These are phyloP conservation scores for Clohesyomyces aquaticus DNA, from an alignment of 495 filamentous ascomycete genomes.

Conservation along the genomic window DNA sequence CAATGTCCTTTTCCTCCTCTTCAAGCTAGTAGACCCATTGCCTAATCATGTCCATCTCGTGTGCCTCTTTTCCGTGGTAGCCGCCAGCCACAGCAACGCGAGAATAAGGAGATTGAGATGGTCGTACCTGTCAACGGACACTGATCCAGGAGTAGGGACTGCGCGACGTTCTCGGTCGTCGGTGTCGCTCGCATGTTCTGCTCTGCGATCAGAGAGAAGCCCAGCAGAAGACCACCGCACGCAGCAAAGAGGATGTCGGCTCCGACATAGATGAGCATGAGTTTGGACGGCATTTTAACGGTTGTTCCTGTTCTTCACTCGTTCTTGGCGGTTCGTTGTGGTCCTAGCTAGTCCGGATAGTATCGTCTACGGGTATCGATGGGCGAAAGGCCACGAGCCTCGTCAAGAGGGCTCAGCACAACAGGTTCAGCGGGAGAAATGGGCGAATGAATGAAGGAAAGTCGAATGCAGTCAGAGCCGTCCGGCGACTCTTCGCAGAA, in stretches of 20 bases:
- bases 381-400: conserved; percentile 5
- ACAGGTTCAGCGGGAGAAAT: too few species aligned
- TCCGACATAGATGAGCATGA: conserved; percentile 40
- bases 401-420: neutral
- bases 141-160: conserved; percentile 62
- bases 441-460: conserved; percentile 23
- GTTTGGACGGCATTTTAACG: conserved; percentile 41
- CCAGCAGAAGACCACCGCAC: conserved; percentile 66
- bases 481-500: conserved; percentile 36
- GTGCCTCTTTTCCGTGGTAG: conserved; percentile 3
- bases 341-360: neutral
- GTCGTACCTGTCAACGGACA: conserved; percentile 63
- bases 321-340: conserved; percentile 1
- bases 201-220: conserved; percentile 63
- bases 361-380: neutral
- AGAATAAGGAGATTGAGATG: neutral
- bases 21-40: too few species aligned
- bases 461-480: conserved; percentile 34
- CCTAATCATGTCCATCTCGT: too few species aligned
- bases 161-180: conserved; percentile 61
- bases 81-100: conserved; percentile 7
- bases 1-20: too few species aligned
- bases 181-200: conserved; percentile 50
- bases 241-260: conserved; percentile 64
- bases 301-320: conserved; percentile 2